Conservation (phyloP, 345 rosid genomes). For the Fremontodendron californicum region DNA sequence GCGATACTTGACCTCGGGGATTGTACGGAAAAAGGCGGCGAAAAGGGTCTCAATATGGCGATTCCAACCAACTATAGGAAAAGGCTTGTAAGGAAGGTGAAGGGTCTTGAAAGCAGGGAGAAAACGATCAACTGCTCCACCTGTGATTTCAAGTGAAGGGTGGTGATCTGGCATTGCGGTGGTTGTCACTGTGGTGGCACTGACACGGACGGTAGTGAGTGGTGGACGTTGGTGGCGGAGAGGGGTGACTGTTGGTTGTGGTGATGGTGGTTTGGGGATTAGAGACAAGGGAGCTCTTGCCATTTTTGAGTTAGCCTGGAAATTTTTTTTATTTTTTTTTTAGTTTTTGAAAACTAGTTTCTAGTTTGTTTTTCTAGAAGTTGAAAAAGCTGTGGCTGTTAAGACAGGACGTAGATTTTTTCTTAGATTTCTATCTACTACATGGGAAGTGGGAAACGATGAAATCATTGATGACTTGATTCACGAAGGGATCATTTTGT, state of each 20-base stretch:
- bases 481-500: background rate
- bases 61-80: conserved; percentile 47
- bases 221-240: conserved; percentile 19
- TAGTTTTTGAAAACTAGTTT: background rate
- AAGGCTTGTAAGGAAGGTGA: conserved; percentile 47
- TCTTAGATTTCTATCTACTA: background rate
- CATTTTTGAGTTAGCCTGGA: conserved; percentile 19
- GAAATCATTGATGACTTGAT: background rate
- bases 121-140: conserved; percentile 57
- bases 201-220: conserved; percentile 29
- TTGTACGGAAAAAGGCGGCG: conserved; percentile 42
- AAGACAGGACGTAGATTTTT: background rate
- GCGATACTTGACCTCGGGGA: conserved; percentile 36
- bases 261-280: conserved; percentile 9
- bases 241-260: conserved; percentile 16
- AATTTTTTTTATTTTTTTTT: background rate
- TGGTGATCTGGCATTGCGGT: conserved; percentile 38
- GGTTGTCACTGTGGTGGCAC: conserved; percentile 19
- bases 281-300: conserved; percentile 26
- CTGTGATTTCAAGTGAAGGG: conserved; percentile 67
- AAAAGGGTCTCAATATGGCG: conserved; percentile 45
- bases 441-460: background rate
- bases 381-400: background rate
- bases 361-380: too few relatives aligned
- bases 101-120: conserved; percentile 54